Conservation (phyloP, 768 basidiomycete genomes). For the Leucogyrophana mollusca region DNA sequence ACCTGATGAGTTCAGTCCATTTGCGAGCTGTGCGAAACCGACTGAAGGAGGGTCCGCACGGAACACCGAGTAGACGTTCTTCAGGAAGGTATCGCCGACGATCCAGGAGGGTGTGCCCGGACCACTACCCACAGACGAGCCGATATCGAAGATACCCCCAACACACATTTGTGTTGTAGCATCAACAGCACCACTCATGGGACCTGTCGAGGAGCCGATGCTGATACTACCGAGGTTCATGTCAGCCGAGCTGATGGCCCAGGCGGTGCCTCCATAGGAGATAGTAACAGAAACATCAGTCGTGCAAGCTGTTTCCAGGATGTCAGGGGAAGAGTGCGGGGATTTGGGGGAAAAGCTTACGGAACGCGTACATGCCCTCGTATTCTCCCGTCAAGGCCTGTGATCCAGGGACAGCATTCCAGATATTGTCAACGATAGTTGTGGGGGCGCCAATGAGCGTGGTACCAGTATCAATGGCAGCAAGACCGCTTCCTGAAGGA, state of each 20-base stretch:
- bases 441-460: slow-evolving; percentile 89
- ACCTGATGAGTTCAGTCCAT: slow-evolving; percentile 7
- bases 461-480: slow-evolving; percentile 95
- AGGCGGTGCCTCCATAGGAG: slow-evolving; percentile 75
- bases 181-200: slow-evolving; percentile 17
- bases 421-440: slow-evolving; percentile 57
- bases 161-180: slow-evolving; percentile 38
- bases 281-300: slow-evolving; percentile 56
- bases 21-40: slow-evolving; percentile 28
- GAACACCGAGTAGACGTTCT: slow-evolving; percentile 32
- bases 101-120: slow-evolving; percentile 54
- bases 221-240: slow-evolving; percentile 70
- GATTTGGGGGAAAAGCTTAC: slow-evolving; percentile 44
- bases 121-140: slow-evolving; percentile 42
- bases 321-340: neutral
- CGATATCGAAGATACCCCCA: slow-evolving; percentile 75
- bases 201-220: slow-evolving; percentile 10
- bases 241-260: slow-evolving; percentile 74
- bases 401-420: slow-evolving; percentile 60
- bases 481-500: slow-evolving; percentile 39
- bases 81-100: slow-evolving; percentile 71
- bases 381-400: slow-evolving; percentile 39
- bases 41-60: slow-evolving; percentile 25
- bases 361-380: slow-evolving; percentile 79
- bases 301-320: slow-evolving; percentile 58